Conservation (phyloP, 2,329 filamentous ascomycete genomes). For the Fusarium nelsonii region DNA sequence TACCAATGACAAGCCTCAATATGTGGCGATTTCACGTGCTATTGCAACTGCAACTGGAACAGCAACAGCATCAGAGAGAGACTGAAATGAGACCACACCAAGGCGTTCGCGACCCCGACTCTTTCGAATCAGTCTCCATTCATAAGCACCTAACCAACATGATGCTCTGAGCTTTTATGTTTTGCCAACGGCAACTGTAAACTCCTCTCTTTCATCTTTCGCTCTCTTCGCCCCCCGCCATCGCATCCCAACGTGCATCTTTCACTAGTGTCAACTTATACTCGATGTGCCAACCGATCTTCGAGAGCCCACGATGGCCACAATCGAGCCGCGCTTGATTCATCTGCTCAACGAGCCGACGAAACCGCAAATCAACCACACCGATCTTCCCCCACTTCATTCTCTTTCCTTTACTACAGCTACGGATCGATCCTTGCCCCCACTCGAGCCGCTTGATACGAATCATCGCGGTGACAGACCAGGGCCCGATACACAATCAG, state of each 20-base stretch:
- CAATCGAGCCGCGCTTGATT: conserved; percentile 76
- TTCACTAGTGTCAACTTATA: conserved; percentile 39
- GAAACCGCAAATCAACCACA: conserved; percentile 61
- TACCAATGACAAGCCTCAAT: conserved; percentile 39
- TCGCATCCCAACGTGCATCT: conserved; percentile 7
- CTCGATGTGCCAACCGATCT: conserved; percentile 47
- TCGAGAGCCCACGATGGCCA: conserved; percentile 66
- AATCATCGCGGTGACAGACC: conserved; percentile 56
- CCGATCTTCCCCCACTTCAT: conserved; percentile 68
- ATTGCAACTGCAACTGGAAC: conserved; percentile 38
- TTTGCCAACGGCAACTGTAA: conserved; percentile 34
- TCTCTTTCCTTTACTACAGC: conserved; percentile 59
- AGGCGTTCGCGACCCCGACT: conserved; percentile 43
- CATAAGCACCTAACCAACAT: conserved; percentile 32
- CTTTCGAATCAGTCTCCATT: conserved; percentile 36
- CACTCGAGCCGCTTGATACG: conserved; percentile 65
- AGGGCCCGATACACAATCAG: conserved; percentile 33
- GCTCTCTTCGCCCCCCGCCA: conserved; percentile 13
- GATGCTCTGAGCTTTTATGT: conserved; percentile 41
- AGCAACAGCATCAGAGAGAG: conserved; percentile 18
- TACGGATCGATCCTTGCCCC: conserved; percentile 62
- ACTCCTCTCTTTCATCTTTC: conserved; percentile 19
- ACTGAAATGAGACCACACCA: conserved; percentile 46
- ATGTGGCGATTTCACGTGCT: conserved; percentile 51
- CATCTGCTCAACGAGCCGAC: conserved; percentile 71